Percentiles rank a stretch among this genome's conserved stretches.
phyloP scores from a whole-genome alignment of 176 grass and related monocot genomes.

The Triticum urartu region DNA sequence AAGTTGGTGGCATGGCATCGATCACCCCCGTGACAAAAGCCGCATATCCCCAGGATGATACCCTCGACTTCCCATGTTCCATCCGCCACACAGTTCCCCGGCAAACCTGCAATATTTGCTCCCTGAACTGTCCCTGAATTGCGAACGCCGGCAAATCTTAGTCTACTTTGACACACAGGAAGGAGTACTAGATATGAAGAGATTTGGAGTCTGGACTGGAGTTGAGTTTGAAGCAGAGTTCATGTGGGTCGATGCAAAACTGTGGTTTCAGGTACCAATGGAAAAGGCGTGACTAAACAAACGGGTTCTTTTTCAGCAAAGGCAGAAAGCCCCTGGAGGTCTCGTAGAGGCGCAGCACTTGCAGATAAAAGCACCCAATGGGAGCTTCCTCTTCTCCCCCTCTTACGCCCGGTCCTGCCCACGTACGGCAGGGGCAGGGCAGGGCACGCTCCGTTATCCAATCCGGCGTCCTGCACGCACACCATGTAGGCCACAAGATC shows the following conservation, averaged over 20 bases:
- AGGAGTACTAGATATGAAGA: neutral
- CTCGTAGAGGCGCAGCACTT: slow-evolving; percentile 34
- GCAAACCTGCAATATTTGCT: neutral
- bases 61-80: neutral
- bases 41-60: slow-evolving; percentile 68
- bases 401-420: slow-evolving; percentile 56
- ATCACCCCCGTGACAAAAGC: slow-evolving; percentile 35
- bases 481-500: slow-evolving; percentile 36
- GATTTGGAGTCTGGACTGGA: neutral
- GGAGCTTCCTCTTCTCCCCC: slow-evolving; percentile 56
- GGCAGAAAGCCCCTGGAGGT: slow-evolving; percentile 20
- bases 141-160: neutral
- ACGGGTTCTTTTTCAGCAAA: neutral
- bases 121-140: slow-evolving; percentile 12
- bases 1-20: slow-evolving; percentile 51
- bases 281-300: neutral
- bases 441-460: slow-evolving; percentile 30
- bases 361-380: slow-evolving; percentile 64
- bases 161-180: neutral
- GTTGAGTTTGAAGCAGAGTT: neutral
- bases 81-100: neutral
- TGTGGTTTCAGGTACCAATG: slow-evolving; percentile 11
- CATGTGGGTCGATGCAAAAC: neutral
- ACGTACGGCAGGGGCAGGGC: slow-evolving; percentile 28
- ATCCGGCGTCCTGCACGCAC: slow-evolving; percentile 1